These are phyloP conservation scores for Solanum acaule DNA, from an alignment of 257 asterid genomes.

Conservation along the genomic window DNA sequence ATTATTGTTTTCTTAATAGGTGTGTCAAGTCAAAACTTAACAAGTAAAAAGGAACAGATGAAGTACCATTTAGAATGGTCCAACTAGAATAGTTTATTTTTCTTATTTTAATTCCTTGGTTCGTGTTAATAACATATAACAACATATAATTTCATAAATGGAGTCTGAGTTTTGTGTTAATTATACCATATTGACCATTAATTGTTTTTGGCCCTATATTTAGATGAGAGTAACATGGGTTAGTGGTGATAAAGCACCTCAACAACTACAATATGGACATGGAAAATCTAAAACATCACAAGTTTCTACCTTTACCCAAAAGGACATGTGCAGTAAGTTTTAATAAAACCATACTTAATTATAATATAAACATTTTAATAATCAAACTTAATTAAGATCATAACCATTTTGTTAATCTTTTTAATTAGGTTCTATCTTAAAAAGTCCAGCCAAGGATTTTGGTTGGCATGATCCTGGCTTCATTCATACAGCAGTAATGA, in stretches of 20 bases:
- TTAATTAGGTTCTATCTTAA: constrained; percentile 13
- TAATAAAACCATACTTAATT: background rate
- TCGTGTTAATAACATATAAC: too few species aligned
- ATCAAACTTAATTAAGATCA: background rate
- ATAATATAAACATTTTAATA: background rate
- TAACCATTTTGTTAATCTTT: background rate
- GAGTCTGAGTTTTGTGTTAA: too few species aligned
- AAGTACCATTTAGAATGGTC: too few species aligned
- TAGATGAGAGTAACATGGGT: constrained; percentile 86
- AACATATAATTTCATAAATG: too few species aligned
- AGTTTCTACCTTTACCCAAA: constrained; percentile 58
- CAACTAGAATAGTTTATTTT: too few species aligned
- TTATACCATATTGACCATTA: background rate
- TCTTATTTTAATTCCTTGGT: too few species aligned
- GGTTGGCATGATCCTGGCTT: constrained; percentile 98
- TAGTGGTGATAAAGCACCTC: constrained; percentile 59
- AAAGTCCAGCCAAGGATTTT: constrained; percentile 67
- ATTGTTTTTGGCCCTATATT: background rate
- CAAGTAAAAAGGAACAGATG: too few species aligned
- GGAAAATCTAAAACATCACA: constrained; percentile 29
- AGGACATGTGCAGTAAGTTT: constrained; percentile 65
- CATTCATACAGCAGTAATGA: constrained; percentile 69
- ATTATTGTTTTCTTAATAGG: too few species aligned
- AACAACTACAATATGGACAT: constrained; percentile 47
- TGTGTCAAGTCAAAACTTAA: too few species aligned